phyloP scores from a whole-genome alignment of 148 eudicot genomes.

The Rhododendron vialii region DNA sequence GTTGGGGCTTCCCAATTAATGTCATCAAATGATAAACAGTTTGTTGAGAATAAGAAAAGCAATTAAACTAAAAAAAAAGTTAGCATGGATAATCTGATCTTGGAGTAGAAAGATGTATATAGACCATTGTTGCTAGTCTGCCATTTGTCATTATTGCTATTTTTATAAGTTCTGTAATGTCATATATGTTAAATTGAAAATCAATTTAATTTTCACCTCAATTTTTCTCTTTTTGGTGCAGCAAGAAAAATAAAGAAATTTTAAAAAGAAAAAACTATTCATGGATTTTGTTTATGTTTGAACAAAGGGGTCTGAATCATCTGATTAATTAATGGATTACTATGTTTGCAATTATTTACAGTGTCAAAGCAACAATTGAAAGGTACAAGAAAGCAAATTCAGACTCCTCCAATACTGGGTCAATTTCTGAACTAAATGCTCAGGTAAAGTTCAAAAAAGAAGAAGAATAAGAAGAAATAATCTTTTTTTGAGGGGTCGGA shows the following conservation, averaged over 20 bases:
- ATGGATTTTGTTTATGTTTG: background rate
- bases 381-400: slow-evolving; percentile 92
- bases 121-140: no score
- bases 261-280: background rate
- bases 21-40: no score
- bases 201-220: background rate
- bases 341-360: slow-evolving; percentile 21
- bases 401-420: slow-evolving; percentile 49
- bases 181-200: background rate
- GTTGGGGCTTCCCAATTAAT: no score
- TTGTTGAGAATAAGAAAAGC: no score
- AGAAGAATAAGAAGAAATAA: no score
- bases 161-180: background rate
- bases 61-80: no score
- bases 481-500: no score
- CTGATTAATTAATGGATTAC: background rate
- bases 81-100: no score
- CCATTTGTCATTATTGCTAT: background rate
- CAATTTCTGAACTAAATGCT: slow-evolving; percentile 21
- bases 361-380: slow-evolving; percentile 91
- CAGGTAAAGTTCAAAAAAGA: slow-evolving; percentile 10
- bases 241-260: background rate
- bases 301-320: background rate
- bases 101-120: no score
- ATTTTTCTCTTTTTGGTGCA: background rate